Conservation (phyloP, 495 filamentous ascomycete genomes). For the Neurospora sp. region DNA sequence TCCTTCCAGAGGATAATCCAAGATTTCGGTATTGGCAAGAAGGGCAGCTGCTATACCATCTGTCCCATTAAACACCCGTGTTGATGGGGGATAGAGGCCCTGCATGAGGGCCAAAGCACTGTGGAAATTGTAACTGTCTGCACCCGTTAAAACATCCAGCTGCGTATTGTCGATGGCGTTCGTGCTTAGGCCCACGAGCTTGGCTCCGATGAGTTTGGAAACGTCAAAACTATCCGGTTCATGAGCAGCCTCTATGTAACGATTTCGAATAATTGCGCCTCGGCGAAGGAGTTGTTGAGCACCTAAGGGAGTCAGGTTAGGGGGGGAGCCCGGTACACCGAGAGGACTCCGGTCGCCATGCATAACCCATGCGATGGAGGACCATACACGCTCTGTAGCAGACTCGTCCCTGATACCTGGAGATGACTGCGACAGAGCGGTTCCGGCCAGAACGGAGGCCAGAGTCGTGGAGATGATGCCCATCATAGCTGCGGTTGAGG, state of each 20-base stretch:
- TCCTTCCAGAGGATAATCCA: constrained; percentile 28
- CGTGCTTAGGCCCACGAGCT: constrained; percentile 23
- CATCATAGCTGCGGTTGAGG: constrained; percentile 10
- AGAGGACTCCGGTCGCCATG: constrained; percentile 34
- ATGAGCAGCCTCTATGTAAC: constrained; percentile 14
- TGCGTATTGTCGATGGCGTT: constrained; percentile 31
- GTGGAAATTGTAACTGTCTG: constrained; percentile 22
- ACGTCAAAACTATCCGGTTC: constrained; percentile 8
- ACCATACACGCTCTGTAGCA: constrained; percentile 30
- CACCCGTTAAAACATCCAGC: constrained; percentile 23
- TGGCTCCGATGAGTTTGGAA: constrained; percentile 5
- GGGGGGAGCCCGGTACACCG: not conserved
- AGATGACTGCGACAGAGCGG: constrained; percentile 13
- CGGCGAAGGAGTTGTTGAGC: constrained; percentile 30
- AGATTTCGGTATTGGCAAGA: constrained; percentile 19
- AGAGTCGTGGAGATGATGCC: constrained; percentile 3
- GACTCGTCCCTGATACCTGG: not conserved
- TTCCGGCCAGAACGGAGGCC: constrained; percentile 5
- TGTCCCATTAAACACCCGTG: constrained; percentile 13
- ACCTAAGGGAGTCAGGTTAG: constrained; percentile 30
- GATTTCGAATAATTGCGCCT: constrained; percentile 25
- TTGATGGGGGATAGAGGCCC: constrained; percentile 32
- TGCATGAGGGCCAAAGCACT: constrained; percentile 33
- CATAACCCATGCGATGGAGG: constrained; percentile 30
- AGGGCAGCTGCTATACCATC: constrained; percentile 22